A percentile compares a stretch with the other conserved stretches of the same genome.
Evolutionary conservation across 768 basidiomycete species (phyloP).

Genomic region (Atractiella rhizophila): DNA sequence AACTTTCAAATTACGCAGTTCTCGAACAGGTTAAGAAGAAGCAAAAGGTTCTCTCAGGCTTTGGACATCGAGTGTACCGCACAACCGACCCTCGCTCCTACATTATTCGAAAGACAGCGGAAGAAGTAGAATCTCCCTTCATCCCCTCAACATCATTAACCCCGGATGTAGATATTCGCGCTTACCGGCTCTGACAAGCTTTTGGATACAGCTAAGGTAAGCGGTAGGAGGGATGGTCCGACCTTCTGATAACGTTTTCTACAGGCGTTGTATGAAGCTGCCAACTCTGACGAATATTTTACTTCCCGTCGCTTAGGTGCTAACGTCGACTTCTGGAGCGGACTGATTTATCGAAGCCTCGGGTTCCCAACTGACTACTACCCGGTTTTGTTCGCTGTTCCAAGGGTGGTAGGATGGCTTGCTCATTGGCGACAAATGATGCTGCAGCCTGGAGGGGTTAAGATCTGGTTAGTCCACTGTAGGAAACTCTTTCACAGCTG

Average conservation of each 20-base stretch:
- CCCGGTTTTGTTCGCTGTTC: constrained; percentile 77
- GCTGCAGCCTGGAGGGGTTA: constrained; percentile 65
- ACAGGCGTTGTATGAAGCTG: constrained; percentile 58
- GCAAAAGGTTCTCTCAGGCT: constrained; percentile 69
- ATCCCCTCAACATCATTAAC: neutral
- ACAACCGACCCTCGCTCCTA: constrained; percentile 69
- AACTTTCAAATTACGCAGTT: constrained; percentile 31
- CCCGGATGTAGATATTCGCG: constrained; percentile 7
- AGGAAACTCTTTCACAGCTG: neutral
- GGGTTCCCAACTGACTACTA: constrained; percentile 73
- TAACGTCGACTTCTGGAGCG: constrained; percentile 44
- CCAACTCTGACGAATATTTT: constrained; percentile 77
- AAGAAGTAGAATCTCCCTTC: constrained; percentile 61
- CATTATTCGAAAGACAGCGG: constrained; percentile 68
- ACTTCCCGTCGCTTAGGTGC: constrained; percentile 54
- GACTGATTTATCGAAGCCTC: constrained; percentile 42
- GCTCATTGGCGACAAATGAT: constrained; percentile 39
- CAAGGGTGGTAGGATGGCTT: constrained; percentile 37
- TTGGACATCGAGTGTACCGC: constrained; percentile 67
- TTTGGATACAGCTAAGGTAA: constrained; percentile 62
- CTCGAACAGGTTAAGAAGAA: constrained; percentile 64
- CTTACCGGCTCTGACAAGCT: constrained; percentile 68
- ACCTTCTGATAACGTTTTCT: too few relatives aligned
- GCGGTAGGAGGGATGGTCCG: too few relatives aligned
- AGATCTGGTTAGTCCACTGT: constrained; percentile 57